A percentile compares a stretch with the other conserved stretches of the same genome.
Conservation (phyloP, 495 filamentous ascomycete species). For the Annulohypoxylon stygium region DNA sequence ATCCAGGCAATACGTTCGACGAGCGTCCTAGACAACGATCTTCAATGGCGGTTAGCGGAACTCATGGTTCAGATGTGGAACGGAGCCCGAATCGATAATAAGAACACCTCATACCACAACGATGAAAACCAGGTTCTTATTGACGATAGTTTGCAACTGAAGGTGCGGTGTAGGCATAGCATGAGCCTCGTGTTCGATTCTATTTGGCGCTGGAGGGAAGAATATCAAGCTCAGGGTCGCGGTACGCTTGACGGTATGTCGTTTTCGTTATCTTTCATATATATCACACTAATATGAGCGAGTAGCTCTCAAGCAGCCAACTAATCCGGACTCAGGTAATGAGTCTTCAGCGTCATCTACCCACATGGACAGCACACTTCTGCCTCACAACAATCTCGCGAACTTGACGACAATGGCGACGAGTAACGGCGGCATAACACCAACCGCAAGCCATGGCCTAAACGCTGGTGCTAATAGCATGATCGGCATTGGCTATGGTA, state of each 20-base stretch:
- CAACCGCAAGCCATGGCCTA: conserved; percentile 60
- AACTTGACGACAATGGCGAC: conserved; percentile 48
- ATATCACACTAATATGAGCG: conserved; percentile 44
- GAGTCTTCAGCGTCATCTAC: conserved; percentile 78
- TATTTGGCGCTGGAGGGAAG: conserved; percentile 93
- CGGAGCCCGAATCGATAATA: conserved; percentile 70
- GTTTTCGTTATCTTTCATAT: conserved; percentile 34
- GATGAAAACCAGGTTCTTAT: conserved; percentile 59
- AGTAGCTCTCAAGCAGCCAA: conserved; percentile 85
- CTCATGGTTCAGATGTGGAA: conserved; percentile 95
- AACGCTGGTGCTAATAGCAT: conserved; percentile 54
- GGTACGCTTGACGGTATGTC: conserved; percentile 82
- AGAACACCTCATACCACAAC: conserved; percentile 52
- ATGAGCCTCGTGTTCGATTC: conserved; percentile 94
- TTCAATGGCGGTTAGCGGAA: conserved; percentile 87
- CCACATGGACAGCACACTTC: conserved; percentile 66
- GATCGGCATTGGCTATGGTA: conserved; percentile 66
- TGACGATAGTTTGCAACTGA: conserved; percentile 84
- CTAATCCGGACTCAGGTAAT: conserved; percentile 82
- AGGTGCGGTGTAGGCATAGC: conserved; percentile 89
- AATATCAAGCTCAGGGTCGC: conserved; percentile 80
- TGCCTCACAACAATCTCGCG: conserved; percentile 54
- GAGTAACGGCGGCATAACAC: conserved; percentile 63
- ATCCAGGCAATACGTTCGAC: conserved; percentile 82
- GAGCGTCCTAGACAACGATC: conserved; percentile 84